A percentile compares a stretch with the other conserved stretches of the same genome.
Evolutionary conservation across 2,329 filamentous ascomycete species (phyloP).

Genomic region (Ceratocystis cacaofunesta): DNA sequence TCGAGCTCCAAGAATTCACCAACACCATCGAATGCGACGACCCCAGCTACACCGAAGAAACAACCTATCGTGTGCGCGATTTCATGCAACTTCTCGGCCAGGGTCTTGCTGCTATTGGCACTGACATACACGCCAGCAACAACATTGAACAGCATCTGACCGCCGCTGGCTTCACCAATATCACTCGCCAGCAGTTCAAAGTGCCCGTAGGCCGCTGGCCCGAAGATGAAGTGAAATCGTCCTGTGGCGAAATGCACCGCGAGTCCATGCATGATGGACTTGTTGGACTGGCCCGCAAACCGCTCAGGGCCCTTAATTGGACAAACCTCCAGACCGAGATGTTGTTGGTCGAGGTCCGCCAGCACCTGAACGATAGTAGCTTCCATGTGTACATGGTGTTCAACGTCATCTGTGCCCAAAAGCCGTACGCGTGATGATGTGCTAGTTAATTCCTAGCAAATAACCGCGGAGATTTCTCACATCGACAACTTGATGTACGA

Average conservation of each 20-base stretch:
- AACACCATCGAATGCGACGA: slow-evolving; percentile 32
- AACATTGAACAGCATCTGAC: slow-evolving; percentile 25
- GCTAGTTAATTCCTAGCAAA: no score
- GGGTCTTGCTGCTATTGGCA: slow-evolving; percentile 30
- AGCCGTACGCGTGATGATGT: slow-evolving; percentile 21
- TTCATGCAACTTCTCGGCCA: slow-evolving; percentile 29
- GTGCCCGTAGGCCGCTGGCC: slow-evolving; percentile 37
- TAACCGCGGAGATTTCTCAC: no score
- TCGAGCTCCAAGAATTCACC: slow-evolving; percentile 36
- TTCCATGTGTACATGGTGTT: slow-evolving; percentile 30
- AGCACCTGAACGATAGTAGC: slow-evolving; percentile 25
- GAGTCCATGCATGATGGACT: slow-evolving; percentile 30
- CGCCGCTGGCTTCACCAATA: slow-evolving; percentile 29
- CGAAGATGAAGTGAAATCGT: slow-evolving; percentile 25
- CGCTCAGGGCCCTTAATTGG: slow-evolving; percentile 29
- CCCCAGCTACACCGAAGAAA: slow-evolving; percentile 25
- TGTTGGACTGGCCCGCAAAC: slow-evolving; percentile 26
- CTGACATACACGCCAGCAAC: slow-evolving; percentile 29
- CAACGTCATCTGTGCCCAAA: slow-evolving; percentile 27
- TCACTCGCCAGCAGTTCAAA: slow-evolving; percentile 31
- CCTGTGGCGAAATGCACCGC: slow-evolving; percentile 33
- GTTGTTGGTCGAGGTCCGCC: slow-evolving; percentile 30
- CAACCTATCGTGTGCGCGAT: slow-evolving; percentile 33
- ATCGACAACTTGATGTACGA: no score
- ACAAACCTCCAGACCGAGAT: slow-evolving; percentile 30